Percentiles rank a stretch among this genome's conserved stretches.
phyloP scores from a whole-genome alignment of 192 early-diverging fungal genomes.

The Coemansia asiatica region DNA sequence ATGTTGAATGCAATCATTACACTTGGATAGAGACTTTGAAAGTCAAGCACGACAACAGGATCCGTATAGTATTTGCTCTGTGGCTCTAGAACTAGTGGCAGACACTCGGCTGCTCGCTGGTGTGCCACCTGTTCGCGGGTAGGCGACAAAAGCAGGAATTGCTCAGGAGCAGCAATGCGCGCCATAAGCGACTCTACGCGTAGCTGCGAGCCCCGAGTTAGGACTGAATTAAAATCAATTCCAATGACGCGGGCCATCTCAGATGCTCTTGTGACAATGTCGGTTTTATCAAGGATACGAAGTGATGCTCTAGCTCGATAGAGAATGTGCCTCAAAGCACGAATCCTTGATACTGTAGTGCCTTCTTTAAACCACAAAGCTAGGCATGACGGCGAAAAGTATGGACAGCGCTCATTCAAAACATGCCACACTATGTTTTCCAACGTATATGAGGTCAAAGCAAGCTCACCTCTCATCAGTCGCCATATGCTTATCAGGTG shows the following conservation, averaged over 20 bases:
- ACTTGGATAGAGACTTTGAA: constrained; percentile 92
- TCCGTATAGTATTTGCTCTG: constrained; percentile 76
- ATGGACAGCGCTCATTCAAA: constrained; percentile 69
- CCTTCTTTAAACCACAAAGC: constrained; percentile 66
- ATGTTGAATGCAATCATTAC: constrained; percentile 97
- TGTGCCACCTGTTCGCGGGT: constrained; percentile 70
- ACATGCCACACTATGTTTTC: constrained; percentile 74
- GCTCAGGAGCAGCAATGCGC: constrained; percentile 72
- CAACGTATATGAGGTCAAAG: constrained; percentile 74
- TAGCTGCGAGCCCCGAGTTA: constrained; percentile 89
- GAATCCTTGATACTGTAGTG: constrained; percentile 55
- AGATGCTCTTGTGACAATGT: constrained; percentile 66
- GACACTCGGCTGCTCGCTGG: constrained; percentile 76
- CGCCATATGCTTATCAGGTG: constrained; percentile 90
- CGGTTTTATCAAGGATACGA: constrained; percentile 70
- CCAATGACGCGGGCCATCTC: constrained; percentile 93
- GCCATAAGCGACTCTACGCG: constrained; percentile 82
- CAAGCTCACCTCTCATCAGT: constrained; percentile 74
- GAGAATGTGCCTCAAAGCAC: constrained; percentile 66
- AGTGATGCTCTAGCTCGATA: constrained; percentile 67
- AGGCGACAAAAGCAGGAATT: constrained; percentile 77
- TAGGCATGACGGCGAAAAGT: constrained; percentile 60
- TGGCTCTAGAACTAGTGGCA: constrained; percentile 92
- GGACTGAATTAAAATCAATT: constrained; percentile 81
- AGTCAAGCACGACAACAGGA: constrained; percentile 88